Base-by-base conservation (phyloP, 495 filamentous ascomycete species). In the Antarctomyces pellizariae region DNA sequence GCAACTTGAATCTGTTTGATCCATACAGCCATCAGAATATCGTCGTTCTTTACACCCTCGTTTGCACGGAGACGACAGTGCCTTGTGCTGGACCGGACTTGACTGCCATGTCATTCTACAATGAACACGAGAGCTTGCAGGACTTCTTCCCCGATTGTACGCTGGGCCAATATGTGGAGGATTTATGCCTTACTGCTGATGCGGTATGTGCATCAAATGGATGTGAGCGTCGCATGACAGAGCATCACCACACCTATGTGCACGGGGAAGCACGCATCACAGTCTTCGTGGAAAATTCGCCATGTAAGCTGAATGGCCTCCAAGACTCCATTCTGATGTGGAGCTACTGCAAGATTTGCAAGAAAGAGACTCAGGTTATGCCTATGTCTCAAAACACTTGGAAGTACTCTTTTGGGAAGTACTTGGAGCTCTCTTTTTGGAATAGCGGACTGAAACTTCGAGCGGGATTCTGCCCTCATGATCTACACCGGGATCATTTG, bases 351-450 rank as follows among this genome's bases (percentile, higher is more conserved):
- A 86, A 86, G 36, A 57, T 77, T 10, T 95, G 89, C 41, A 69
- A 72, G 16, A 74, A 75, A 31, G 82, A 93, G 44, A 92, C 83
- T 1, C 74, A 77, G 21, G 67, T 83, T 20, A 72, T 76, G 34
- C 75, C 76, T 9, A 99, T 99, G 86, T 92, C 84, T 0, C 71
- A 78, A 26, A 82, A 62, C 42, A 91, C 79, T 2, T 99, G 84
- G 82, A 95, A 89, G 47, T 99, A 99, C 45, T 95, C 89, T 0
- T 89, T 99, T 41, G 84, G 71, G 3, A 99, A 99, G 48, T 99
- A 93, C 39, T 58, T 99, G 14, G 89, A 99, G 48, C 54, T 99
- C 9, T 86, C 78, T 2, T 95, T 93, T 41, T 95, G 82, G 84
- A 86, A 78, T 43, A 72, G 62, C 29, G 72, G 79, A 26, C 48